Evolutionary conservation across 225 moss, liverwort and hornwort genomes (phyloP).

Genomic region (Climacium dendroides): DNA sequence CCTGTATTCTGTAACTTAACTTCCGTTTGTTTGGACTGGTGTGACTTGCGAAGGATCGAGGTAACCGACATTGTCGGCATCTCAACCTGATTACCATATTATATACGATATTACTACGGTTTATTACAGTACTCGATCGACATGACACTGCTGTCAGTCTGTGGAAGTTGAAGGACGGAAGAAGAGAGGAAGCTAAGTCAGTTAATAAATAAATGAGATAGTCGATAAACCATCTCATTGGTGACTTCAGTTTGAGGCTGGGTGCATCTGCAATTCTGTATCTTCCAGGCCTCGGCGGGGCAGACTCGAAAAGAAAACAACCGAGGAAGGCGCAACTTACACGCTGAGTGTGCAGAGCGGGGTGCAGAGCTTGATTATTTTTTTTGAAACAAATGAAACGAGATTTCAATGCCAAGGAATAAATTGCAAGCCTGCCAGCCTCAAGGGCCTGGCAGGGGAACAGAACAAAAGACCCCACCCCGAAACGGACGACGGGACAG

Average conservation of each 20-base stretch:
- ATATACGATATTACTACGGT: no score
- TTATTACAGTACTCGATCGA: neutral
- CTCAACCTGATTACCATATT: neutral
- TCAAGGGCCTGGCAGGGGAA: no score
- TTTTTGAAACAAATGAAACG: no score
- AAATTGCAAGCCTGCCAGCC: no score
- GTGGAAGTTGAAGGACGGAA: neutral
- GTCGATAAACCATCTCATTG: no score
- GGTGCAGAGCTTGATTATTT: no score
- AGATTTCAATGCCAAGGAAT: no score
- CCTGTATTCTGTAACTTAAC: neutral
- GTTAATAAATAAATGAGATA: neutral
- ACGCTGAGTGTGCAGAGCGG: no score
- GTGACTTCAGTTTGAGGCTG: neutral
- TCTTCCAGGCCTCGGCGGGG: neutral
- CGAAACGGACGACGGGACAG: no score
- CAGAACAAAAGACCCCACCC: no score
- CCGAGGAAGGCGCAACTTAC: neutral
- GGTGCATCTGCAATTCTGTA: neutral
- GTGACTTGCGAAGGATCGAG: neutral
- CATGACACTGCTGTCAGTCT: neutral
- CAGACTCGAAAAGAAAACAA: neutral
- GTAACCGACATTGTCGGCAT: neutral
- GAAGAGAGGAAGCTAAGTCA: no score
- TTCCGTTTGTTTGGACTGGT: neutral